These are phyloP conservation scores for Fusarium sp. DNA, from an alignment of 2,329 filamentous ascomycete genomes.

Conservation along the genomic window DNA sequence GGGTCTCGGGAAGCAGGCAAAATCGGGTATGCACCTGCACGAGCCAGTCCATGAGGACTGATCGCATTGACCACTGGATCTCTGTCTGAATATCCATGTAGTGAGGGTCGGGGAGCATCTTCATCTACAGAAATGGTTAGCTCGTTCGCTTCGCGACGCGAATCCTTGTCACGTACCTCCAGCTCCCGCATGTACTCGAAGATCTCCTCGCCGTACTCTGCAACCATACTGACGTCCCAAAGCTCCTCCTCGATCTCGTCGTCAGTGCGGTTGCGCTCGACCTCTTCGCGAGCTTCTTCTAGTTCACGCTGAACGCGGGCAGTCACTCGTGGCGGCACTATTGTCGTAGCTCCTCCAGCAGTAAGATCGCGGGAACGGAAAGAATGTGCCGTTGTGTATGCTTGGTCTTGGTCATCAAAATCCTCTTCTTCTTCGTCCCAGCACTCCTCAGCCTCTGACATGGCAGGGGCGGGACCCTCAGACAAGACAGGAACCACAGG, in stretches of 20 bases:
- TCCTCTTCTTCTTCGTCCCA: conserved; percentile 84
- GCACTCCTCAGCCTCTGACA: conserved; percentile 71
- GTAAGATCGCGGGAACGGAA: conserved; percentile 76
- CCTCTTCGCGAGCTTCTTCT: conserved; percentile 71
- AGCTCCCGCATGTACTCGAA: conserved; percentile 91
- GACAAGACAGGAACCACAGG: conserved; percentile 36
- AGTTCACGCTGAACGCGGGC: conserved; percentile 79
- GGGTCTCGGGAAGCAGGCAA: conserved; percentile 88
- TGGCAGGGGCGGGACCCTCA: conserved; percentile 44
- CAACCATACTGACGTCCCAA: conserved; percentile 97
- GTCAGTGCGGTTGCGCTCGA: conserved; percentile 74
- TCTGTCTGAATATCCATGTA: conserved; percentile 99
- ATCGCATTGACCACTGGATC: conserved; percentile 98
- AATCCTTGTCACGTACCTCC: conserved; percentile 70
- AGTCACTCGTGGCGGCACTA: conserved; percentile 80
- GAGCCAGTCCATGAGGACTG: conserved; percentile 97
- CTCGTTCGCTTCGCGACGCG: conserved; percentile 24
- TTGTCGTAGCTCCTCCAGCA: conserved; percentile 61
- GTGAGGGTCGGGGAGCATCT: conserved; percentile 86
- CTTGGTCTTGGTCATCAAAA: conserved; percentile 71
- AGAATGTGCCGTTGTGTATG: conserved; percentile 82
- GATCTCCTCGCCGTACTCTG: conserved; percentile 96
- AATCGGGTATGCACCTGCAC: conserved; percentile 96
- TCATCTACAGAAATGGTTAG: conserved; percentile 63
- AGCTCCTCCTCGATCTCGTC: conserved; percentile 90